Conservation (phyloP, 371 early-diverging fungal species). For the Saksenaea vasiformis region DNA sequence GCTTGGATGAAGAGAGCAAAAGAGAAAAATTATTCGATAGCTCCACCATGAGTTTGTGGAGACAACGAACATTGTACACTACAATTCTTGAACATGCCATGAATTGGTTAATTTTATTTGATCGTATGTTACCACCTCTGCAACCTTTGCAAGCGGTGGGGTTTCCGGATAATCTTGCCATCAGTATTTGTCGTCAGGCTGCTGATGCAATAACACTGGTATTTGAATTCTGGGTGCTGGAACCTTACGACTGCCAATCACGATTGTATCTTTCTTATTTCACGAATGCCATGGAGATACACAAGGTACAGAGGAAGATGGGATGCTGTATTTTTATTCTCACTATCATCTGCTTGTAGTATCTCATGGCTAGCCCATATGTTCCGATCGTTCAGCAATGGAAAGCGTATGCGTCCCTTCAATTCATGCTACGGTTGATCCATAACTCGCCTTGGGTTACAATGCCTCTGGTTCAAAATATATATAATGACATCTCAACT, state of each 20-base stretch:
- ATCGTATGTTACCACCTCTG: slow-evolving; percentile 12
- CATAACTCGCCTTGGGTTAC: slow-evolving; percentile 4
- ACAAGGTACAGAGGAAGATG: slow-evolving; percentile 13
- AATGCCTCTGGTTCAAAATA: slow-evolving; percentile 3
- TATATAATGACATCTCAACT: slow-evolving; percentile 4
- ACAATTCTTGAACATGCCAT: slow-evolving; percentile 19
- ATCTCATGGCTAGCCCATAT: slow-evolving; percentile 1
- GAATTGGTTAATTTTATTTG: slow-evolving; percentile 23
- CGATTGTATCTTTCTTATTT: slow-evolving; percentile 18
- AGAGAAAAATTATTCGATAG: slow-evolving; percentile 4
- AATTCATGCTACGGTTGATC: slow-evolving; percentile 11
- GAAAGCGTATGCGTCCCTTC: slow-evolving; percentile 26
- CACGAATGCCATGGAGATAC: slow-evolving; percentile 14
- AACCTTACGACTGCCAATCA: slow-evolving; percentile 19
- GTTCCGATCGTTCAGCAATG: slow-evolving; percentile 15
- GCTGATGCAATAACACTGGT: slow-evolving; percentile 19
- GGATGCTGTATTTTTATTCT: background rate
- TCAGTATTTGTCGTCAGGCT: slow-evolving; percentile 24
- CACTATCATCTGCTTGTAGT: background rate
- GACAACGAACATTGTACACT: slow-evolving; percentile 10
- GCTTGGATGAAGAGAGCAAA: slow-evolving; percentile 13
- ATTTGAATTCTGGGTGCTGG: slow-evolving; percentile 22
- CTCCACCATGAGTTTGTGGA: slow-evolving; percentile 8
- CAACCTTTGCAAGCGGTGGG: background rate
- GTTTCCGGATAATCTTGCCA: slow-evolving; percentile 21